Percentiles rank a stretch among this genome's conserved stretches.
These are phyloP conservation scores for Spatholobus suberectus DNA, from an alignment of 306 rosid species.

Conservation along the genomic window DNA sequence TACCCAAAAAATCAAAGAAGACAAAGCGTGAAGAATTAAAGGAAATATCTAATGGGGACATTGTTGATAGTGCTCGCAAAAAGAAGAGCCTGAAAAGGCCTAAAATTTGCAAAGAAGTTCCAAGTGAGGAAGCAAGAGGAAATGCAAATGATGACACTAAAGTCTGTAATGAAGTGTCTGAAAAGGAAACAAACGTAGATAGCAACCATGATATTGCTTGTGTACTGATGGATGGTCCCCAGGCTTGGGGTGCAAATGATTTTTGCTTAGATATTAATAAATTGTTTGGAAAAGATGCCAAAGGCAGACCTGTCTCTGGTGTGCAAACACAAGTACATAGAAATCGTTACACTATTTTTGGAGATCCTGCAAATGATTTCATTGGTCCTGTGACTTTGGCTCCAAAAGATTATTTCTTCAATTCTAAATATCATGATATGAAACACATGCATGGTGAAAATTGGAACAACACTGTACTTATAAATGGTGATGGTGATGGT, in stretches of 20 bases:
- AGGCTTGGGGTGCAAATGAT: background rate
- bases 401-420: slow-evolving; percentile 14
- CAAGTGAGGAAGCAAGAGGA: slow-evolving; percentile 34
- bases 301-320: background rate
- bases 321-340: background rate
- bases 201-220: background rate
- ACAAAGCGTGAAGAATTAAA: slow-evolving; percentile 55
- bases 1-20: slow-evolving; percentile 42
- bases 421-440: background rate
- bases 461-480: slow-evolving; percentile 18
- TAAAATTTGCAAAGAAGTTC: slow-evolving; percentile 34
- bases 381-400: background rate
- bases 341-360: background rate
- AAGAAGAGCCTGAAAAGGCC: slow-evolving; percentile 41
- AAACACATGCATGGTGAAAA: slow-evolving; percentile 6
- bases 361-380: slow-evolving; percentile 15
- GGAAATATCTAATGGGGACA: slow-evolving; percentile 63
- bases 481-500: slow-evolving; percentile 2
- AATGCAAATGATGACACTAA: slow-evolving; percentile 29
- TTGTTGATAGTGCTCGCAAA: slow-evolving; percentile 45
- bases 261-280: background rate
- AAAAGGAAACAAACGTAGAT: background rate
- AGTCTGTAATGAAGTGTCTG: background rate
- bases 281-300: background rate
- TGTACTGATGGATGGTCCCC: slow-evolving; percentile 6